A percentile compares a stretch with the other conserved stretches of the same genome.
These are phyloP conservation scores for Backusella westeae DNA, from an alignment of 192 early-diverging fungal species.

Conservation along the genomic window DNA sequence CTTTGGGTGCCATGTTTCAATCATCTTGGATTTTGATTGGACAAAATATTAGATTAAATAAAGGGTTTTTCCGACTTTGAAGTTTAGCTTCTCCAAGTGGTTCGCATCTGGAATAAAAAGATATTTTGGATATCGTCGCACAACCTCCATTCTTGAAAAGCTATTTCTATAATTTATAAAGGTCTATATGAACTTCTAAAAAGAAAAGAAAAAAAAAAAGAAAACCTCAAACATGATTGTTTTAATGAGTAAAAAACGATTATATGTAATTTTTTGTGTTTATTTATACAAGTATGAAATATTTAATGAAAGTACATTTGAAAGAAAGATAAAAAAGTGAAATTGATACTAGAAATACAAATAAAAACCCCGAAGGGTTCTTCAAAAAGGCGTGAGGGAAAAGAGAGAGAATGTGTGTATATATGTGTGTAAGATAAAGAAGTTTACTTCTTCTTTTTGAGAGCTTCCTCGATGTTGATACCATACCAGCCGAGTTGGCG, in stretches of 20 bases:
- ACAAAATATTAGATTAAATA: not conserved
- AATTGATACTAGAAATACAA: not conserved
- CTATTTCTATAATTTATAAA: not conserved
- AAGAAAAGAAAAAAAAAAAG: not conserved
- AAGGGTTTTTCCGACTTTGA: not conserved
- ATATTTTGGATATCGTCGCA: not conserved
- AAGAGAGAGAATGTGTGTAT: not conserved
- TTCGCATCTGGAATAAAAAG: not conserved
- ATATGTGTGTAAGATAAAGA: not conserved
- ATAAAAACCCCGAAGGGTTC: not conserved
- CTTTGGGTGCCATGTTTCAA: not conserved
- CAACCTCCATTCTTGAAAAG: not conserved
- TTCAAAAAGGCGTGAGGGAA: not conserved
- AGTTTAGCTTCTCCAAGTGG: not conserved
- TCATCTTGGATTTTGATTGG: not conserved
- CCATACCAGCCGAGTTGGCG: conserved; percentile 32
- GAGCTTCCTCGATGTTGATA: conserved; percentile 2
- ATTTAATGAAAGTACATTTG: not conserved
- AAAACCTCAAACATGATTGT: not conserved
- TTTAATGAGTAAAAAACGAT: not conserved
- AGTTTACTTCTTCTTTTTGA: not conserved
- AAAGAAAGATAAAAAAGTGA: not conserved
- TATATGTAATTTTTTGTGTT: not conserved
- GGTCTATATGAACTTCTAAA: not conserved
- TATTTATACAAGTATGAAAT: conserved; percentile 2